phyloP scores from a whole-genome alignment of 495 filamentous ascomycete species.

The Penicillium verhagenii region DNA sequence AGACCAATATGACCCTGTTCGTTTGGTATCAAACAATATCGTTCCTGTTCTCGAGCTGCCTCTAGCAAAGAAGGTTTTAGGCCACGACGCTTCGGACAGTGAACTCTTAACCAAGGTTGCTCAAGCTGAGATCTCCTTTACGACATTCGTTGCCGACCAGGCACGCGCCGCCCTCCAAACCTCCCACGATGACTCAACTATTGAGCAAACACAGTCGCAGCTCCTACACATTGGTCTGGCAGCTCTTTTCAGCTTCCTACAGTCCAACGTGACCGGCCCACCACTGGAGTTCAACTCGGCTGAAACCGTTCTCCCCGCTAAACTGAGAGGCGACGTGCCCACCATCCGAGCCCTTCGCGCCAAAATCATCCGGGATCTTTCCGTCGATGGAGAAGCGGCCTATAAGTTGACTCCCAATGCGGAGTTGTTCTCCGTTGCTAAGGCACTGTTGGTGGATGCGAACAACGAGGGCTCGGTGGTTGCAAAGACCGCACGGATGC shows the following conservation, averaged over 20 bases:
- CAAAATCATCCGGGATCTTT: conserved; percentile 61
- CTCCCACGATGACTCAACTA: conserved; percentile 23
- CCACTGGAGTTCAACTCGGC: conserved; percentile 58
- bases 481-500: conserved; percentile 50
- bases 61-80: conserved; percentile 37
- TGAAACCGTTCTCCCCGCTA: conserved; percentile 53
- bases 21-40: conserved; percentile 35
- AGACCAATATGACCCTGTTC: conserved; percentile 38
- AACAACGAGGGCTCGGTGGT: conserved; percentile 36
- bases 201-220: conserved; percentile 38
- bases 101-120: conserved; percentile 26
- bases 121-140: conserved; percentile 36
- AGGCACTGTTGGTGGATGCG: conserved; percentile 45
- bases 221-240: conserved; percentile 63
- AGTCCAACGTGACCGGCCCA: conserved; percentile 89
- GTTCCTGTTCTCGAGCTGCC: conserved; percentile 38
- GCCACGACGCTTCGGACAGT: conserved; percentile 26
- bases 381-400: conserved; percentile 79
- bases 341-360: conserved; percentile 40
- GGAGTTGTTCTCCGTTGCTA: conserved; percentile 77
- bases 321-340: conserved; percentile 26
- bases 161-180: conserved; percentile 26
- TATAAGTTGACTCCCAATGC: conserved; percentile 81
- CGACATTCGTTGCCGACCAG: conserved; percentile 33
- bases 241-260: conserved; percentile 80